Base-by-base conservation (phyloP, 805 yeast genomes). In the Zygotorulaspora florentina region DNA sequence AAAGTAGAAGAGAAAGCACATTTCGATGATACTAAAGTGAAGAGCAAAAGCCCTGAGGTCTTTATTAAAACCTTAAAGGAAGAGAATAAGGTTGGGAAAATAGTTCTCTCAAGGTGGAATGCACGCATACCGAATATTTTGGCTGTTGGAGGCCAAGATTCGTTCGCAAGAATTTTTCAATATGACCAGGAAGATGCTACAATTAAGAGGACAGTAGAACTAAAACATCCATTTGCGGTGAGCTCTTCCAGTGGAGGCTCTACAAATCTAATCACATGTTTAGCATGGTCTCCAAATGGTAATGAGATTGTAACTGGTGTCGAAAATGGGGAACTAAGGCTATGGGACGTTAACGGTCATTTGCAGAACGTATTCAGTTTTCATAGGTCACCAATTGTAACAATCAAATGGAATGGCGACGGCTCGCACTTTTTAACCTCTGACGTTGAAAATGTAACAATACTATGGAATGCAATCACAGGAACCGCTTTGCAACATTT, bases 301-400 rank as follows among this genome's bases (percentile, higher is more conserved):
- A 69, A 75, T 34, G 54, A 72, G 11, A 62, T 88, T 2, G 71
- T 84, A 11, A 83, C 90, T 0, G 85, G 82, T 2, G 73, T 81
- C 2, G 78, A 74, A 44, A 74, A 74, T 56, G 96, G 96, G 11
- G 91, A 85, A 55, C 56, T 89, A 8, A 68, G 91, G 45, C 69
- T 86, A n/a, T 89, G 96, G 95, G 75, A 81, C 9, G 71, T 77
- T 0, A 83, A 79, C 39, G 95, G 96, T 0, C 73, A 75, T 26
- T 68, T 87, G 31, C 70, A 77, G 47, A 82, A 80, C 41, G 75
- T 77, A 1, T 64, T 81, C 54, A 70, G 73, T 20, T 59, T 75
- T 30, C 86, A 81, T 53, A 69, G 71, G 36, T 62, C 77, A 2
- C 78, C 90, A 0, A 72, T 88, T 0, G 56, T 80, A 8, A 59